Percentiles rank a stretch among this genome's conserved stretches.
These are phyloP conservation scores for Macadamia tetraphylla DNA, from an alignment of 164 flowering plant species.

Conservation along the genomic window DNA sequence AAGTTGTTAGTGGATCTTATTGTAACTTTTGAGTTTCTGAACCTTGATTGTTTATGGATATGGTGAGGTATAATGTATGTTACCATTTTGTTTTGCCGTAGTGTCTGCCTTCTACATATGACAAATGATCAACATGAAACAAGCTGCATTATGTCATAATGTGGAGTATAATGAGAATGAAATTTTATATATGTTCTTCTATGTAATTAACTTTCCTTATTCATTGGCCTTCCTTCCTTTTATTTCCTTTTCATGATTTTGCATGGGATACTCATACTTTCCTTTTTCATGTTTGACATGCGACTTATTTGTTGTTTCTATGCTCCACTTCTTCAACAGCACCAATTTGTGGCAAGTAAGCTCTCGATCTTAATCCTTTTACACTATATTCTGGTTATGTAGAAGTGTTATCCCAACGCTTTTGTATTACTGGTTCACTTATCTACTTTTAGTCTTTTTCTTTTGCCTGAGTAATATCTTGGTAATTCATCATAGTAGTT, in stretches of 20 bases:
- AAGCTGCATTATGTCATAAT: too few species aligned
- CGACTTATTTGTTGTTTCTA: slow-evolving; percentile 9
- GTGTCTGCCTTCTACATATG: too few species aligned
- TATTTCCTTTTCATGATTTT: slow-evolving; percentile 9
- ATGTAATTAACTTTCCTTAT: too few species aligned
- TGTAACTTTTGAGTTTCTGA: too few species aligned
- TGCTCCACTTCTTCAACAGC: slow-evolving; percentile 43
- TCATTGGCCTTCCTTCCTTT: neutral
- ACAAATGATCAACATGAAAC: too few species aligned
- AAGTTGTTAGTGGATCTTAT: too few species aligned
- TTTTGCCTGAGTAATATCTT: neutral
- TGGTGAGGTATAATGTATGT: too few species aligned
- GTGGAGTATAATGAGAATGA: too few species aligned
- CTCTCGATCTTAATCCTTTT: neutral
- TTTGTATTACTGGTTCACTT: neutral
- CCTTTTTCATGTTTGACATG: slow-evolving; percentile 3
- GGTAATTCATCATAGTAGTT: too few species aligned
- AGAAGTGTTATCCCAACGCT: neutral
- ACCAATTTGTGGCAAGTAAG: slow-evolving; percentile 99
- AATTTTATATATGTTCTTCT: too few species aligned
- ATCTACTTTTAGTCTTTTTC: neutral
- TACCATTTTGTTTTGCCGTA: too few species aligned
- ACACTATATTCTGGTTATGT: neutral
- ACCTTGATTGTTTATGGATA: too few species aligned
- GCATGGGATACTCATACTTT: slow-evolving; percentile 15